Evolutionary conservation across 805 yeast genomes (phyloP).

Genomic region (Ogataea parapolymorpha): DNA sequence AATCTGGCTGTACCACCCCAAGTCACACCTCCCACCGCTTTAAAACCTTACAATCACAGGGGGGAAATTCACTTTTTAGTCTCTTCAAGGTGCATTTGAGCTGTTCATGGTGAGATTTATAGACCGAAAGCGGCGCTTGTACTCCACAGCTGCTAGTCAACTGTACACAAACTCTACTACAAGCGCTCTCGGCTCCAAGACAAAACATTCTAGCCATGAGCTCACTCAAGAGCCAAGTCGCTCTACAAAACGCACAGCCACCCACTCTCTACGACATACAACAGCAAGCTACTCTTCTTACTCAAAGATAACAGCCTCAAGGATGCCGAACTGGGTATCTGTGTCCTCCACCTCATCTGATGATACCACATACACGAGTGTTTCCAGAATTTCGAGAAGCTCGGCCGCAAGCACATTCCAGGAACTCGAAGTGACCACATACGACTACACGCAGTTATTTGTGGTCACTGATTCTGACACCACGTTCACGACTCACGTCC

Average conservation of each 20-base stretch:
- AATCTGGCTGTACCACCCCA: neutral
- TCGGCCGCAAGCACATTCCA: neutral
- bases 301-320: neutral
- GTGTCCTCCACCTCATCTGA: neutral
- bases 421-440: conserved; percentile 7
- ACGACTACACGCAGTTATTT: conserved; percentile 29
- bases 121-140: conserved; percentile 11
- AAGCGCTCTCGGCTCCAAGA: neutral
- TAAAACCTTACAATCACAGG: neutral
- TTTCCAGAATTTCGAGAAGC: neutral
- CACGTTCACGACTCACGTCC: conserved; percentile 25
- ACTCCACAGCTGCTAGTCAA: conserved; percentile 5
- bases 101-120: conserved; percentile 12
- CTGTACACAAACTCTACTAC: conserved; percentile 13
- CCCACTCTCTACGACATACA: neutral
- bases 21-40: conserved; percentile 1
- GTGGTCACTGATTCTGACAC: conserved; percentile 28
- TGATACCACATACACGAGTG: neutral
- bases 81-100: neutral
- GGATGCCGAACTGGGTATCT: neutral
- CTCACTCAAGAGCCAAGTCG: neutral
- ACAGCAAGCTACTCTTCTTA: neutral
- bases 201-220: neutral
- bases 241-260: neutral
- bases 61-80: neutral